Evolutionary conservation across 1,284 basidiomycete species (phyloP).

Genomic region (Athelia psychrophila): DNA sequence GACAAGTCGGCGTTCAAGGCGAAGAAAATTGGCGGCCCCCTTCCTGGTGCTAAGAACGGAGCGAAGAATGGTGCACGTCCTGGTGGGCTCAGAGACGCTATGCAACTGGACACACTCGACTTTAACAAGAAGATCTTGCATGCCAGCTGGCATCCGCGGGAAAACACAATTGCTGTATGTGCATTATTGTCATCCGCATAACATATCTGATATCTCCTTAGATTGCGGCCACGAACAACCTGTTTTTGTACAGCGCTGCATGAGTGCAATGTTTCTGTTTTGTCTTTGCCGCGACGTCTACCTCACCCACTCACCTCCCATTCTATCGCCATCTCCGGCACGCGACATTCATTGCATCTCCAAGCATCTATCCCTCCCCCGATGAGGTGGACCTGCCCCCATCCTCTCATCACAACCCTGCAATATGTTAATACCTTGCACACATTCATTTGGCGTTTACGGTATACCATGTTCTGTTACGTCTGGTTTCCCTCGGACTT

Average conservation of each 20-base stretch:
- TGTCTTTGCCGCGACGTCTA: slow-evolving; percentile 5
- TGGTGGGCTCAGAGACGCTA: slow-evolving; percentile 74
- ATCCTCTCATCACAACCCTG: background rate
- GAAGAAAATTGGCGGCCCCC: slow-evolving; percentile 91
- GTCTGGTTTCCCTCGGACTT: background rate
- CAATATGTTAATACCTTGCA: background rate
- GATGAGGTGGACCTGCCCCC: background rate
- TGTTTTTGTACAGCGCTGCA: slow-evolving; percentile 86
- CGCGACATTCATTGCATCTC: background rate
- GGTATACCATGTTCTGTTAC: slow-evolving; percentile 1
- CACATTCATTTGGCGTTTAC: background rate
- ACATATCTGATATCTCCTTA: slow-evolving; percentile 28
- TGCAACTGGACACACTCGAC: slow-evolving; percentile 90
- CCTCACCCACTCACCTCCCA: slow-evolving; percentile 7
- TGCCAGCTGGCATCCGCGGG: slow-evolving; percentile 95
- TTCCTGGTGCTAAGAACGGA: slow-evolving; percentile 65
- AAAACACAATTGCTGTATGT: slow-evolving; percentile 95
- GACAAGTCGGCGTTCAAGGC: slow-evolving; percentile 99
- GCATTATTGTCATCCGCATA: slow-evolving; percentile 3
- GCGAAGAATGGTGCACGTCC: slow-evolving; percentile 68
- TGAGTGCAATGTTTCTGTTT: slow-evolving; percentile 35
- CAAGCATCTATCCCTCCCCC: background rate
- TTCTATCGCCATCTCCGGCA: background rate
- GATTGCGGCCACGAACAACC: slow-evolving; percentile 95
- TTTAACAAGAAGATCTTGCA: slow-evolving; percentile 99